Conservation (phyloP, 768 basidiomycete genomes). For the Mycena chlorophos region DNA sequence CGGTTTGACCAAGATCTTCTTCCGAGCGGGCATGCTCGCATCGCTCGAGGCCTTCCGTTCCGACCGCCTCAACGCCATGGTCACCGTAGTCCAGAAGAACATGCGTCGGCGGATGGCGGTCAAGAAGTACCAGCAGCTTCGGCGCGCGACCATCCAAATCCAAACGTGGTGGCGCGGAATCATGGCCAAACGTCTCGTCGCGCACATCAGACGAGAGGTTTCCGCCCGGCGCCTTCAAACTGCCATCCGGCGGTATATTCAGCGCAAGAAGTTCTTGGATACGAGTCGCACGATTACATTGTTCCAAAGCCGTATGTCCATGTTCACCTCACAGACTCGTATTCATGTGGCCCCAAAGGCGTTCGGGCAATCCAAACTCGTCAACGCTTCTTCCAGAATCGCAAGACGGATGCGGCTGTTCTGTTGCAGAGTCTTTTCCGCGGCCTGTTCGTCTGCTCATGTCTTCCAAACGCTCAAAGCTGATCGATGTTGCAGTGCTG, state of each 20-base stretch:
- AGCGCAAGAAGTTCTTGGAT: constrained; percentile 68
- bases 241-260: constrained; percentile 67
- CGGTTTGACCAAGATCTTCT: constrained; percentile 98
- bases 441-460: constrained; percentile 67
- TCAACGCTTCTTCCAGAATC: constrained; percentile 53
- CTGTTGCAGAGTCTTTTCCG: constrained; percentile 81
- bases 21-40: constrained; percentile 98
- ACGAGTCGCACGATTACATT: constrained; percentile 61
- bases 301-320: constrained; percentile 81
- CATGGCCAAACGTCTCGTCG: constrained; percentile 69
- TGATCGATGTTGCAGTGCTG: constrained; percentile 42
- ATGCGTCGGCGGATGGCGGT: constrained; percentile 84
- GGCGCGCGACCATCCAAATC: constrained; percentile 75
- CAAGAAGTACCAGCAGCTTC: constrained; percentile 72
- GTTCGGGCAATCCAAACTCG: constrained; percentile 77
- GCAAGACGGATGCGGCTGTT: constrained; percentile 61
- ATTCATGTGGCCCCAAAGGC: constrained; percentile 41
- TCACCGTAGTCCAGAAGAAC: constrained; percentile 97
- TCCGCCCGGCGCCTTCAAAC: constrained; percentile 79
- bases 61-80: constrained; percentile 83
- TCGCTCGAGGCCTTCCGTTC: constrained; percentile 89
- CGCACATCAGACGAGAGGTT: constrained; percentile 67
- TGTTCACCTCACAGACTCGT: neutral
- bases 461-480: constrained; percentile 1
- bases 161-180: constrained; percentile 97